phyloP scores from a whole-genome alignment of 73 alveolate species.

The Paramecium tetraurelia region DNA sequence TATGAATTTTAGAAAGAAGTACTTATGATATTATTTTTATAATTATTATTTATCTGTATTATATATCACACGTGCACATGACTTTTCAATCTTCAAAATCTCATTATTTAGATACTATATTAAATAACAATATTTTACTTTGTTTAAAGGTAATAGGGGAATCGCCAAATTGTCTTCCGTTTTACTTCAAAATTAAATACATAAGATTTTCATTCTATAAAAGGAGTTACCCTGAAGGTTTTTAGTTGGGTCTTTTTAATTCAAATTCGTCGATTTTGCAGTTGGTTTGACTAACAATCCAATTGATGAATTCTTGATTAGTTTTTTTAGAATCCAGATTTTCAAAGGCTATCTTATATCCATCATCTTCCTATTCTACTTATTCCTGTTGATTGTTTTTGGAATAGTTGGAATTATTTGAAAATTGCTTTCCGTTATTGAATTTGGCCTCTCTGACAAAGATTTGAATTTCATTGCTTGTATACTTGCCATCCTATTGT shows the following conservation, averaged over 20 bases:
- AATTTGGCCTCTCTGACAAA: conserved; percentile 32
- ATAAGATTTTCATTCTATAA: neutral
- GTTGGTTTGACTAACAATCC: neutral
- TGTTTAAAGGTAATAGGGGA: neutral
- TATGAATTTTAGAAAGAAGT: neutral
- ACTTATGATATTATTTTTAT: neutral
- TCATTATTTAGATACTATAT: neutral
- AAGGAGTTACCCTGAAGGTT: neutral
- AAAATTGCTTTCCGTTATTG: neutral
- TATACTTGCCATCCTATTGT: neutral
- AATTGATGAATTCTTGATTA: neutral
- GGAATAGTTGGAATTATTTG: neutral
- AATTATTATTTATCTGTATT: neutral
- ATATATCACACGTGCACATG: neutral
- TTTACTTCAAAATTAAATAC: neutral
- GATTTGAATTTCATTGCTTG: neutral
- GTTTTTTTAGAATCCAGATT: neutral
- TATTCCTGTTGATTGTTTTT: neutral
- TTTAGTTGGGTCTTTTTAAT: neutral
- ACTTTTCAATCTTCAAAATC: neutral
- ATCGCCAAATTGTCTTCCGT: conserved; percentile 17
- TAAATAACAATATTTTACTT: neutral
- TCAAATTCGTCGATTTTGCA: neutral
- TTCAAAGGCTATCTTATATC: neutral
- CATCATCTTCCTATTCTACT: neutral